phyloP scores from a whole-genome alignment of 169 alveolate genomes.

The Perkinsus chesapeaki region DNA sequence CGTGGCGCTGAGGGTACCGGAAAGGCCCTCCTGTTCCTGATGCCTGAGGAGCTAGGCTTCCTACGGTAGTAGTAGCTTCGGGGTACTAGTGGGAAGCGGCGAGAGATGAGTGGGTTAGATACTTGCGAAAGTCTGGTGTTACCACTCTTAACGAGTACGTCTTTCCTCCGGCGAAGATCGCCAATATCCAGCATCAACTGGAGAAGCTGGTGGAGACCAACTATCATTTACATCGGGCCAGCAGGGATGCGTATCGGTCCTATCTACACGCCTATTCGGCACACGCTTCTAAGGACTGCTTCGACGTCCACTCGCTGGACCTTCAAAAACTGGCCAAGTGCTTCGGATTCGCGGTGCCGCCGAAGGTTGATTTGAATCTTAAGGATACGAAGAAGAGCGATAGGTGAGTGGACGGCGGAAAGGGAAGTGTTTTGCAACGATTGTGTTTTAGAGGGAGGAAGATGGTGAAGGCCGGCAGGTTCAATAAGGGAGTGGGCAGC shows the following conservation, averaged over 20 bases:
- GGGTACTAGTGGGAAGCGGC: background rate
- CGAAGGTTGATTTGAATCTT: conserved; percentile 87
- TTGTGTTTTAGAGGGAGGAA: conserved; percentile 18
- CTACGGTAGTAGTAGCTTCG: conserved; percentile 17
- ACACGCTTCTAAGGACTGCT: conserved; percentile 89
- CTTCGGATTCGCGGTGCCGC: conserved; percentile 90
- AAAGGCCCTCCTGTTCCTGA: conserved; percentile 89
- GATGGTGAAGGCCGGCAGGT: conserved; percentile 25
- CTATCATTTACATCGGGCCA: conserved; percentile 88
- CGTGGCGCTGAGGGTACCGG: conserved; percentile 94
- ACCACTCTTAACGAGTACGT: conserved; percentile 89
- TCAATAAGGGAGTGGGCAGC: conserved; percentile 16
- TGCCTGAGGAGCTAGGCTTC: conserved; percentile 93
- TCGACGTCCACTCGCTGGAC: conserved; percentile 91
- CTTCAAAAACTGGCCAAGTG: conserved; percentile 84
- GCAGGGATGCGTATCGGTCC: conserved; percentile 93
- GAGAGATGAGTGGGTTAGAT: conserved; percentile 1
- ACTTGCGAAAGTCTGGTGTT: conserved; percentile 80
- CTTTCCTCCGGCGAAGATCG: conserved; percentile 89
- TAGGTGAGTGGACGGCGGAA: conserved; percentile 14
- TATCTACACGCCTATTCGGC: conserved; percentile 90
- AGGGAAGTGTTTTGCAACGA: conserved; percentile 20
- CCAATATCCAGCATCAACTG: conserved; percentile 89
- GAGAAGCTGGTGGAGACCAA: conserved; percentile 94
- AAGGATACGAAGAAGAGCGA: conserved; percentile 26